Evolutionary conservation across 768 basidiomycete species (phyloP).

Genomic region (Hebeloma cylindrosporum): DNA sequence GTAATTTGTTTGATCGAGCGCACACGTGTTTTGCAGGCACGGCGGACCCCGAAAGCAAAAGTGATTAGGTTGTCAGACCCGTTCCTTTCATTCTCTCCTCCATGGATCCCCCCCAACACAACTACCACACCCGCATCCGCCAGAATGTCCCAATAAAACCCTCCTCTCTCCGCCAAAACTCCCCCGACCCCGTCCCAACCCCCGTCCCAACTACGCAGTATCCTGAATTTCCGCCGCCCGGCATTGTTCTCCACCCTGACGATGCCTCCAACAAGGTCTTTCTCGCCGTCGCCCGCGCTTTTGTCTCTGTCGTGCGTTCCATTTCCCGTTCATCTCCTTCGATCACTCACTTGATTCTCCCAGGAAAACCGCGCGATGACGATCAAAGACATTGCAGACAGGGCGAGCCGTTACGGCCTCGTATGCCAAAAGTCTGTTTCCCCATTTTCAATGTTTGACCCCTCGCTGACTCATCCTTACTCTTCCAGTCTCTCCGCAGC

Average conservation of each 20-base stretch:
- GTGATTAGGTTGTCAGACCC: slow-evolving; percentile 23
- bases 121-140: slow-evolving; percentile 56
- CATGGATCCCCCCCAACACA: slow-evolving; percentile 32
- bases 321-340: slow-evolving; percentile 12
- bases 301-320: slow-evolving; percentile 67
- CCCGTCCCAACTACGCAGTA: too few relatives aligned
- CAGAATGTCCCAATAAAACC: slow-evolving; percentile 54
- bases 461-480: slow-evolving; percentile 13
- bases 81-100: slow-evolving; percentile 6
- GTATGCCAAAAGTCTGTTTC: slow-evolving; percentile 68
- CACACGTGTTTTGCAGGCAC: too few relatives aligned
- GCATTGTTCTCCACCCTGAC: slow-evolving; percentile 70
- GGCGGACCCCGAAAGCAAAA: slow-evolving; percentile 33
- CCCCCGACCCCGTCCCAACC: slow-evolving; percentile 34
- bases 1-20: too few relatives aligned
- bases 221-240: slow-evolving; percentile 57
- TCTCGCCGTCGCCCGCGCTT: slow-evolving; percentile 68
- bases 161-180: slow-evolving; percentile 48
- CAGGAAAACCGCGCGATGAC: slow-evolving; percentile 85
- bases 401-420: slow-evolving; percentile 62
- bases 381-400: slow-evolving; percentile 81
- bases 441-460: slow-evolving; percentile 5
- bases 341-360: slow-evolving; percentile 19
- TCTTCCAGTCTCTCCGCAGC: slow-evolving; percentile 67
- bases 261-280: slow-evolving; percentile 74